These are phyloP conservation scores for Pelargonium cotyledonis DNA, from an alignment of 441 rosid species.

Conservation along the genomic window DNA sequence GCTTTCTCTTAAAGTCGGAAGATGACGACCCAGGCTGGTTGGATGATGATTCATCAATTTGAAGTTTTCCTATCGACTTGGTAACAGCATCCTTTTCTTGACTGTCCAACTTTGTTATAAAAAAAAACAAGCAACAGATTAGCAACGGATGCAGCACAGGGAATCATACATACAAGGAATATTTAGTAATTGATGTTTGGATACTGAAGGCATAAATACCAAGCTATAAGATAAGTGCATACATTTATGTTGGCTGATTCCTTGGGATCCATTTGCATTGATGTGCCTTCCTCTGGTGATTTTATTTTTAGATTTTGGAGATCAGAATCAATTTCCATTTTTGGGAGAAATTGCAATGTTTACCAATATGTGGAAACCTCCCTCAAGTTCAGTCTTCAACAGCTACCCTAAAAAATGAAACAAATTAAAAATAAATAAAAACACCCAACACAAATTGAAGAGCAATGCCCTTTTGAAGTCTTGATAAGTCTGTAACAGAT, in stretches of 20 bases:
- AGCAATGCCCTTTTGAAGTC: no score
- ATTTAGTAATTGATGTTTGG: neutral
- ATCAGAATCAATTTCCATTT: no score
- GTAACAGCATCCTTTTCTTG: constrained; percentile 51
- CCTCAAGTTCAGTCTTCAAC: neutral
- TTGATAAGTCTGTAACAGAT: no score
- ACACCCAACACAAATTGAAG: no score
- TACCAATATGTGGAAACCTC: neutral
- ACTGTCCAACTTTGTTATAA: neutral
- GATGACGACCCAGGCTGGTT: constrained; percentile 35
- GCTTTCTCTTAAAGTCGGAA: constrained; percentile 65
- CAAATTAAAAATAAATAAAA: neutral
- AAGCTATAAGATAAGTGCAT: neutral
- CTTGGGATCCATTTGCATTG: no score
- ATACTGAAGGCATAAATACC: neutral
- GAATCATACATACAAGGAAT: neutral
- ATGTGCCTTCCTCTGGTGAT: no score
- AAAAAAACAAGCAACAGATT: neutral
- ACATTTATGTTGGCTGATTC: no score
- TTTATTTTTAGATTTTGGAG: no score
- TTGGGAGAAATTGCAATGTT: no score
- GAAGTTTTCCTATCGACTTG: constrained; percentile 55
- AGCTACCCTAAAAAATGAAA: neutral
- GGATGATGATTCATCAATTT: constrained; percentile 34
- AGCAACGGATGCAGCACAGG: neutral